Evolutionary conservation across 768 basidiomycete species (phyloP), one percentile per base, ranked within the genome.

Genomic region (Hirschioporus abietinus): DNA sequence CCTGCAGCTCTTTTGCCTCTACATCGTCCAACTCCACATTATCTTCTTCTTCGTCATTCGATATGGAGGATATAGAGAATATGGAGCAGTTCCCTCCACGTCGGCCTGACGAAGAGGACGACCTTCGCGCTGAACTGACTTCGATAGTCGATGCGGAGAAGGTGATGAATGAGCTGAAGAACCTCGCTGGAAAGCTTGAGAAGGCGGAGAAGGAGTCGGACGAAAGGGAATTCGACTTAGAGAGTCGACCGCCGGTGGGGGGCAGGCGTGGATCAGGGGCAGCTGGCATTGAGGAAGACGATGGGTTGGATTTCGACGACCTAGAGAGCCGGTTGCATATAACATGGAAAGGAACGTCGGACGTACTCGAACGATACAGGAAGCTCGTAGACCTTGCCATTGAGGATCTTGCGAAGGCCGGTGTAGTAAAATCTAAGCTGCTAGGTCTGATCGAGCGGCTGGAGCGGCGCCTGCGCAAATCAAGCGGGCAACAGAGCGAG

Each of bases 361-460:
- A 63, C 60, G 57, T 68, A 65, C 35, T 68, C 66, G 34, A 64
- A 57, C 57, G 65, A 57, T 26, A 65, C 67, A 12, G 65, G 57
- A 64, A 26, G 66, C 64, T 10, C n/a, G 61, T 17, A 26, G 69
- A 66, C 42, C 61, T 63, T 58, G 58, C 6, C 24, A 66, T 65
- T 60, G 72, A 73, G 52, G 70, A 70, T 1, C 52, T 67, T 1
- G 68, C 70, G 64, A 73, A 72, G 23, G 72, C 77, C 18, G 80
- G 82, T 17, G 76, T 83, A 5, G 80, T 83, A 60, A 84, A 80
- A 68, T 72, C 90, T 60, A 88, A 85, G 69, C 80, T 83, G 5
- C 90, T 89, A 89, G 75, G 87, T 71, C 86, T 82, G 76, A 85
- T 83, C 68, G 88, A 88, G 68, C 78, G 89, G 8, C 72, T 77